Conservation (phyloP, 345 rosid genomes). For the Melaleuca quinquenervia region DNA sequence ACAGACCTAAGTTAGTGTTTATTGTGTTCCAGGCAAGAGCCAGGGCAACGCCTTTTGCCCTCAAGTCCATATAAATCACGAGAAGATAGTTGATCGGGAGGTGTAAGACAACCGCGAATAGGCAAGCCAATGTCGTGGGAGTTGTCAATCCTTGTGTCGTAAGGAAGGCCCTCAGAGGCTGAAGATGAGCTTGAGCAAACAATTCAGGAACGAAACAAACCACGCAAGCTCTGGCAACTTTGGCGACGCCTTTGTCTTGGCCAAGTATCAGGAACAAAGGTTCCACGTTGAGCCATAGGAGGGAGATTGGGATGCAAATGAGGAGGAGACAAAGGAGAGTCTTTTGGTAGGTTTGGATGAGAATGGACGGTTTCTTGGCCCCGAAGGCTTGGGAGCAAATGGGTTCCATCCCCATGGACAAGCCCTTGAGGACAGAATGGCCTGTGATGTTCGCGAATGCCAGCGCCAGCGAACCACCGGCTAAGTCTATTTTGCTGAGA, state of each 20-base stretch:
- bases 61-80: constrained; percentile 2
- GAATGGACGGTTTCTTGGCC: constrained; percentile 9
- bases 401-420: constrained; percentile 30
- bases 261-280: constrained; percentile 12
- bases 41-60: constrained; percentile 18
- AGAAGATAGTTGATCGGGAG: constrained; percentile 20
- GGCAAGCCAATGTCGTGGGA: constrained; percentile 12
- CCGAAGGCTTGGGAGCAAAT: constrained; percentile 29
- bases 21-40: constrained; percentile 12
- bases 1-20: constrained; percentile 6
- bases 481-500: constrained; percentile 18
- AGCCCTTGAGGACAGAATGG: constrained; percentile 20
- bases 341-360: constrained; percentile 11
- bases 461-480: constrained; percentile 16
- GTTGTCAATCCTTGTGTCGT: constrained; percentile 17
- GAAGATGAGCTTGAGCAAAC: constrained; percentile 22
- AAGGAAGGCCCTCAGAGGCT: constrained; percentile 19
- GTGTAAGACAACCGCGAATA: constrained; percentile 12
- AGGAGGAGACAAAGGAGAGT: constrained; percentile 15
- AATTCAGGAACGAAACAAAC: constrained; percentile 25
- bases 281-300: constrained; percentile 17
- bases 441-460: constrained; percentile 29
- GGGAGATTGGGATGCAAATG: constrained; percentile 6
- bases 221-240: constrained; percentile 14
- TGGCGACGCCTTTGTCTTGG: constrained; percentile 8